These are phyloP conservation scores for Aspergillus vadensis DNA, from an alignment of 2,329 filamentous ascomycete species.

Conservation along the genomic window DNA sequence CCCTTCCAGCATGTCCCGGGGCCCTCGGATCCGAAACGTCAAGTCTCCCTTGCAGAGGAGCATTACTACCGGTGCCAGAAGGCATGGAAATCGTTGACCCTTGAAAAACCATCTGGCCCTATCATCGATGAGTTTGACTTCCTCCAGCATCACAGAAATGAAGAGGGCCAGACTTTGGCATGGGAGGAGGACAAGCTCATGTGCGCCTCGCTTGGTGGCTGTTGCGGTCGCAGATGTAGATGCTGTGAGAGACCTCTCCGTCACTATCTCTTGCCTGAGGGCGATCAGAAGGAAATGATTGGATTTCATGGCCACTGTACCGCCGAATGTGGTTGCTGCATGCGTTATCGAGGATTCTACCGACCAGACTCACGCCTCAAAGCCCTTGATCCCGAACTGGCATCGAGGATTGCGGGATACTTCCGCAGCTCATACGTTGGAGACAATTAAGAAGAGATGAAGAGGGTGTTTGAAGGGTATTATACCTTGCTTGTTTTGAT, in stretches of 20 bases:
- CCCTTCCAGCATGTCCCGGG: not conserved
- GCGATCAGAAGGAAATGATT: not conserved
- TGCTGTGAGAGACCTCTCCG: not conserved
- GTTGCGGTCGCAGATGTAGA: not conserved
- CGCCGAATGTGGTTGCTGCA: slow-evolving; percentile 1
- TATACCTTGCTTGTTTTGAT: not conserved
- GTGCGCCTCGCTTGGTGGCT: not conserved
- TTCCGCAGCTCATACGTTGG: not conserved
- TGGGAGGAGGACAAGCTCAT: slow-evolving; percentile 1
- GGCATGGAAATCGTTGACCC: not conserved
- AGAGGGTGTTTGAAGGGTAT: not conserved
- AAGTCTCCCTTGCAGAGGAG: not conserved
- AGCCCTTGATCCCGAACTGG: slow-evolving; percentile 1
- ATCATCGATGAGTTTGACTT: not conserved
- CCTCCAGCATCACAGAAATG: not conserved
- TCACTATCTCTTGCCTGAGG: not conserved
- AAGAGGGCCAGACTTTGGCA: not conserved
- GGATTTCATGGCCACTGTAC: not conserved
- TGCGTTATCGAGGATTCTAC: not conserved
- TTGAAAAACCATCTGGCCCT: not conserved
- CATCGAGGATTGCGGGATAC: not conserved
- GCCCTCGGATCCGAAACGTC: not conserved
- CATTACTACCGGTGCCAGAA: not conserved
- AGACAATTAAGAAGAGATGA: not conserved
- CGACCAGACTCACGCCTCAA: not conserved